These are phyloP conservation scores for Candida chauliodis DNA, from an alignment of 805 yeast species.

Conservation along the genomic window DNA sequence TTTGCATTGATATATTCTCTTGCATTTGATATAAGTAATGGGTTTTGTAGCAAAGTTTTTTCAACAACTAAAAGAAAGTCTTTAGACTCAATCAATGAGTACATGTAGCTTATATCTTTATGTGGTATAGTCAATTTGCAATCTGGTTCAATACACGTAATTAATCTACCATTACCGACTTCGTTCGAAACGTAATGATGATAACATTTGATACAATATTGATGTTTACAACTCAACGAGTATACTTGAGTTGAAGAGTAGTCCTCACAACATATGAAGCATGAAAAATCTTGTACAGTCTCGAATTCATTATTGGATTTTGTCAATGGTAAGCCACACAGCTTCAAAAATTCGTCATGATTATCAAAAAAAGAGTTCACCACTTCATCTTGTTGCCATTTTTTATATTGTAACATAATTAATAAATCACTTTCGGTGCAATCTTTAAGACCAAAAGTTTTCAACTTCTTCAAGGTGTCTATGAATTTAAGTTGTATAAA, in stretches of 20 bases:
- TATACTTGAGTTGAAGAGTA: slow-evolving; percentile 35
- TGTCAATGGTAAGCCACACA: slow-evolving; percentile 24
- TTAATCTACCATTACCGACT: slow-evolving; percentile 39
- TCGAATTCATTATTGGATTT: slow-evolving; percentile 11
- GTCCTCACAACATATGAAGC: slow-evolving; percentile 74
- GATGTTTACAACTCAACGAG: slow-evolving; percentile 65
- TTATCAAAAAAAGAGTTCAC: slow-evolving; percentile 35
- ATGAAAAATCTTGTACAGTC: slow-evolving; percentile 31
- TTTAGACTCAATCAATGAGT: slow-evolving; percentile 10
- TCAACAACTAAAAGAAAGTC: slow-evolving; percentile 5
- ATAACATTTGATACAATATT: slow-evolving; percentile 69
- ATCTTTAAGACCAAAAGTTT: slow-evolving; percentile 21
- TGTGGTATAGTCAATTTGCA: slow-evolving; percentile 45
- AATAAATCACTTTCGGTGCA: slow-evolving; percentile 29
- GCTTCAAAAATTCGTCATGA: slow-evolving; percentile 19
- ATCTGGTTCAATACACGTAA: slow-evolving; percentile 64
- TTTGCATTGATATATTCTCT: slow-evolving; percentile 48
- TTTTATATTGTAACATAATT: slow-evolving; percentile 32
- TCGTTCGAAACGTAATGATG: slow-evolving; percentile 51
- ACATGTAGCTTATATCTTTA: slow-evolving; percentile 29
- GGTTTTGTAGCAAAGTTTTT: slow-evolving; percentile 29
- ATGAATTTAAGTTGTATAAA: slow-evolving; percentile 24
- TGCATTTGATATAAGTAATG: slow-evolving; percentile 35
- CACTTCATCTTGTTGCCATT: slow-evolving; percentile 40
- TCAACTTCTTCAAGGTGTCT: slow-evolving; percentile 19